A percentile compares a stretch with the other conserved stretches of the same genome.
These are phyloP conservation scores for Lomentospora prolificans DNA, from an alignment of 2,329 filamentous ascomycete genomes.

Conservation along the genomic window DNA sequence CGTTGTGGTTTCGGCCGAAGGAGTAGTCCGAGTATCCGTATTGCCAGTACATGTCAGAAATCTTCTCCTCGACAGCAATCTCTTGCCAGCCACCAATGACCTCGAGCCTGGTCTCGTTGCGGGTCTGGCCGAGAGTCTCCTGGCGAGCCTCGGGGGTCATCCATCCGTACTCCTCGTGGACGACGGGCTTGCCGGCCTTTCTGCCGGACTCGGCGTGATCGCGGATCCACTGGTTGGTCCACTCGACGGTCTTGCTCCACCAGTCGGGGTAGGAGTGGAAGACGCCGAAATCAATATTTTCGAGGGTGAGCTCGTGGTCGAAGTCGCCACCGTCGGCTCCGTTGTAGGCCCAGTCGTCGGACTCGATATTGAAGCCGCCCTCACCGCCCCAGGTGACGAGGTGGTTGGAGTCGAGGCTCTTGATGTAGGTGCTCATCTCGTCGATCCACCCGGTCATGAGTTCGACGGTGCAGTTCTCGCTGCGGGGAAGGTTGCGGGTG, in stretches of 20 bases:
- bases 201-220: constrained; percentile 37
- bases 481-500: constrained; percentile 33
- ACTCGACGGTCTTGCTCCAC: constrained; percentile 41
- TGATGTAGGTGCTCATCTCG: constrained; percentile 45
- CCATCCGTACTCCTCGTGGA: constrained; percentile 48
- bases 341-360: constrained; percentile 34
- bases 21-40: constrained; percentile 40
- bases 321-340: constrained; percentile 43
- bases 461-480: constrained; percentile 28
- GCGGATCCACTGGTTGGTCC: constrained; percentile 44
- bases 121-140: constrained; percentile 32
- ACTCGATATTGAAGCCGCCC: constrained; percentile 42
- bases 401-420: constrained; percentile 39
- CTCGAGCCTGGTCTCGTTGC: constrained; percentile 32
- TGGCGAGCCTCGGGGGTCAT: constrained; percentile 36
- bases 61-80: constrained; percentile 33
- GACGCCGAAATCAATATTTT: constrained; percentile 41
- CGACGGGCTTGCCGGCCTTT: constrained; percentile 38
- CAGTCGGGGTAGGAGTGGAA: constrained; percentile 48
- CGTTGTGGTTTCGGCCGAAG: constrained; percentile 43
- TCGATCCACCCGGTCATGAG: constrained; percentile 37
- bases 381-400: constrained; percentile 48
- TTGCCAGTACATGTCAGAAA: constrained; percentile 48
- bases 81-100: constrained; percentile 40
- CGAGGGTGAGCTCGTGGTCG: constrained; percentile 34